Conservation (phyloP, 352 stramenopile genomes). For the Phytophthora ohioensis region DNA sequence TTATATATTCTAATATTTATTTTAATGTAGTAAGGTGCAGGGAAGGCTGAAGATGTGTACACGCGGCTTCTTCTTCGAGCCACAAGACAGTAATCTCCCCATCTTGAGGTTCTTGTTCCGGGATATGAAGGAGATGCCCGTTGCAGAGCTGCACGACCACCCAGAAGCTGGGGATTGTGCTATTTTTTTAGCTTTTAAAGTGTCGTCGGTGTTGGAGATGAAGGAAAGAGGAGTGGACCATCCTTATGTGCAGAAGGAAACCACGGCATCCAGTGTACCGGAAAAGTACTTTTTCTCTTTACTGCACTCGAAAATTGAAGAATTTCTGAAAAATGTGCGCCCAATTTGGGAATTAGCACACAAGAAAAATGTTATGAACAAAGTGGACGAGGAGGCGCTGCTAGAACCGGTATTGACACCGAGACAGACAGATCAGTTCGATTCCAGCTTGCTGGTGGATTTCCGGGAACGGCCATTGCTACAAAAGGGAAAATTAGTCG, state of each 20-base stretch:
- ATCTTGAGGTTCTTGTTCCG: conserved; percentile 91
- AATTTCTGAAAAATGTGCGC: conserved; percentile 78
- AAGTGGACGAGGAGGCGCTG: conserved; percentile 84
- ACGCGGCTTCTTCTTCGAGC: conserved; percentile 93
- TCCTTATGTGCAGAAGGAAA: conserved; percentile 78
- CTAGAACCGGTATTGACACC: conserved; percentile 76
- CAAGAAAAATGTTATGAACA: conserved; percentile 78
- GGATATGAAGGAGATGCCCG: conserved; percentile 74
- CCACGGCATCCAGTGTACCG: conserved; percentile 19
- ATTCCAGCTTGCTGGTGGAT: conserved; percentile 90
- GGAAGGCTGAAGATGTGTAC: conserved; percentile 90
- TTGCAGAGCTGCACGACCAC: conserved; percentile 65
- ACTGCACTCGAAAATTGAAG: conserved; percentile 84
- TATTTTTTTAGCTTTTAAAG: conserved; percentile 79
- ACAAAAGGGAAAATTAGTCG: conserved; percentile 76
- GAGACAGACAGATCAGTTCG: conserved; percentile 87
- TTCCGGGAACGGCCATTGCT: conserved; percentile 90
- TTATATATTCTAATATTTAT: conserved; percentile 1
- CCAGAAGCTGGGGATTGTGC: conserved; percentile 45
- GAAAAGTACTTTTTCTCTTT: conserved; percentile 86
- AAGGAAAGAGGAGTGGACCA: conserved; percentile 87
- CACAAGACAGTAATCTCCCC: conserved; percentile 80
- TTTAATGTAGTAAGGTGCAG: conserved; percentile 68
- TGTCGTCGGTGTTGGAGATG: conserved; percentile 78
- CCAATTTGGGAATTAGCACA: conserved; percentile 76